Evolutionary conservation across 164 flowering plant species (phyloP).

Genomic region (Vitis labrusca): DNA sequence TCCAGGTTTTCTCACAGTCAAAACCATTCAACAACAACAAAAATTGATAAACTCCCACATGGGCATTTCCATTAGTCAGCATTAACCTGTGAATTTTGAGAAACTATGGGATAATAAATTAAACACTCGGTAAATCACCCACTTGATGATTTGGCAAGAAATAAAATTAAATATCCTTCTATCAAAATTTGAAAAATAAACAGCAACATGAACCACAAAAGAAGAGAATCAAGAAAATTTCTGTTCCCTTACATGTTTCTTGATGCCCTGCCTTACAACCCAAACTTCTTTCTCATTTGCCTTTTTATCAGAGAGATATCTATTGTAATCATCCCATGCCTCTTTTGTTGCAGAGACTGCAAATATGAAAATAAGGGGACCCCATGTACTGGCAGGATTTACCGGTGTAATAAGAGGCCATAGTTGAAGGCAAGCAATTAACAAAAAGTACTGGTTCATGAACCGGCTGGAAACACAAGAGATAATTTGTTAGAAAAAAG

Average conservation of each 20-base stretch:
- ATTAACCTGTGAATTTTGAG: background rate
- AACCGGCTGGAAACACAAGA: conserved; percentile 71
- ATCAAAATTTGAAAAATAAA: conserved; percentile 3
- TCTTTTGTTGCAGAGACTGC: conserved; percentile 97
- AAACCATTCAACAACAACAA: background rate
- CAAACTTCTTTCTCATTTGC: conserved; percentile 99
- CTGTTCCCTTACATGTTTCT: conserved; percentile 62
- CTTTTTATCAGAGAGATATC: conserved; percentile 92
- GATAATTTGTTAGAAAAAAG: conserved; percentile 9
- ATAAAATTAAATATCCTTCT: background rate
- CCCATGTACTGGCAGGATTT: conserved; percentile 99
- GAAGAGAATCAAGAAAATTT: background rate
- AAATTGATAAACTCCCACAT: background rate
- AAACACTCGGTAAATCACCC: background rate
- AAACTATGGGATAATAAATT: background rate
- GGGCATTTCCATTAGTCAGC: background rate
- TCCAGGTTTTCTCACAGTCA: background rate
- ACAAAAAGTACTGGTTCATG: conserved; percentile 96
- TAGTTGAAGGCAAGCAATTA: conserved; percentile 99
- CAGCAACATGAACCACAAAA: background rate
- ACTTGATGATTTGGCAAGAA: background rate
- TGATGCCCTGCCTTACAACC: conserved; percentile 77
- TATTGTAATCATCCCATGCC: conserved; percentile 99
- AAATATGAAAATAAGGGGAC: conserved; percentile 96
- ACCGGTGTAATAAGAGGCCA: conserved; percentile 99